Evolutionary conservation across 2,329 filamentous ascomycete genomes (phyloP), one percentile per base, ranked within the genome.

Genomic region (Parastagonospora nodorum): DNA sequence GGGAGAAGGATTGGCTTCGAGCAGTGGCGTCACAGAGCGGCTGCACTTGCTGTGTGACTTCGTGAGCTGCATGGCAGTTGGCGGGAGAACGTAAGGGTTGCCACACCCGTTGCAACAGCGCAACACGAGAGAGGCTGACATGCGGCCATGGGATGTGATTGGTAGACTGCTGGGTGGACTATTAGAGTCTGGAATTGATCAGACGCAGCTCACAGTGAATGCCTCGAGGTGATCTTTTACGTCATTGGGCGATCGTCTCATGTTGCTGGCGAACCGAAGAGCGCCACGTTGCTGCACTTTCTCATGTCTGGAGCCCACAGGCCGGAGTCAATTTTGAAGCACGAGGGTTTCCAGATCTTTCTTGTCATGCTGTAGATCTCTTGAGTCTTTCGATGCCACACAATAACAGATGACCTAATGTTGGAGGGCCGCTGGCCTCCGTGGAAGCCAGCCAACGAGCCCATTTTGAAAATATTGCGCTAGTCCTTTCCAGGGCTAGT

Each of bases 81-180:
- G 30, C n/a, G 51, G 48, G 49, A 16, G 42, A 33, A 52, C 41
- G 53, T 45, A 57, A 42, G 50, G 43, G 53, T 42, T 45, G 32
- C 45, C 35, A 51, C 39, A 42, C 49, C 40, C 31, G 46, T 44
- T 53, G 19, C 54, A 53, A 57, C 50, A 55, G 54, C 48, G 53
- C 52, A 56, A 59, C 52, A 57, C 53, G 38, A 52, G 59, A 46
- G 52, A 61, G 60, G 60, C 58, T 63, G 64, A n/a, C 43, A 30
- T 57, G 55, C 39, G 53, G 53, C 50, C 57, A 60, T 53, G 28
- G 55, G 48, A 52, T 47, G 58, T 61, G 44, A 53, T 45, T 45
- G 37, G 45, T 38, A 42, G 32, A 19, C 37, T 12, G 12, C 37
- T 7, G 37, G 8, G 8, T 10, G 19, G 37, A 40, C 40, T 47